These are phyloP conservation scores for Calonectria montana DNA, from an alignment of 2,329 filamentous ascomycete species.

Conservation along the genomic window DNA sequence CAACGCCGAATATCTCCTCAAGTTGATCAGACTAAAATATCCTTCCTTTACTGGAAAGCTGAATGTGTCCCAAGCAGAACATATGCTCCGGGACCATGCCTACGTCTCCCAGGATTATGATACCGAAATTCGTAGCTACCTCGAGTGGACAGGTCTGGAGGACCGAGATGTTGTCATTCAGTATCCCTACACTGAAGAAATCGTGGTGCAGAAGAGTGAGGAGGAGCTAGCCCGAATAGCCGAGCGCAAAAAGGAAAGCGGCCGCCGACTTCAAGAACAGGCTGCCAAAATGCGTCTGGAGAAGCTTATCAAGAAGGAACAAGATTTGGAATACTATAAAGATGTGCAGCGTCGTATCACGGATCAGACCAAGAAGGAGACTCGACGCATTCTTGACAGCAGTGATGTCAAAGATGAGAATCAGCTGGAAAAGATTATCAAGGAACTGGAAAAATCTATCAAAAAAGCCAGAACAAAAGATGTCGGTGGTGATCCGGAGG, in stretches of 20 bases:
- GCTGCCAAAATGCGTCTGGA: conserved; percentile 97
- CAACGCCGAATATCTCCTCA: conserved; percentile 88
- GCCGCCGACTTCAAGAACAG: conserved; percentile 90
- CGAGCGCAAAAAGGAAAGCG: conserved; percentile 95
- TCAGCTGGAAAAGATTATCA: conserved; percentile 84
- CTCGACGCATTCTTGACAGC: conserved; percentile 83
- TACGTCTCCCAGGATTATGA: conserved; percentile 90
- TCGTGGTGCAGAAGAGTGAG: conserved; percentile 90
- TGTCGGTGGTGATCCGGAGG: conserved; percentile 82
- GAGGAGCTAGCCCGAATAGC: conserved; percentile 92
- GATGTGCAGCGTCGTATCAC: conserved; percentile 79
- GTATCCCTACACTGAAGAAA: conserved; percentile 92
- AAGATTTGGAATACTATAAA: conserved; percentile 94
- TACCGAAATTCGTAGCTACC: conserved; percentile 76
- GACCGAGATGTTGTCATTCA: conserved; percentile 91
- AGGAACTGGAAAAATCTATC: conserved; percentile 90
- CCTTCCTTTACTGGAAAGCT: conserved; percentile 89
- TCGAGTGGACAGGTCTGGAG: conserved; percentile 94
- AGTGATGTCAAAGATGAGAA: conserved; percentile 94
- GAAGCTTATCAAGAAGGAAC: conserved; percentile 94
- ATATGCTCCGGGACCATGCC: conserved; percentile 88
- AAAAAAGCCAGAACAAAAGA: conserved; percentile 93
- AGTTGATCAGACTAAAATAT: conserved; percentile 91
- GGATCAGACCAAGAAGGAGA: conserved; percentile 90
- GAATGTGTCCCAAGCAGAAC: conserved; percentile 86